phyloP scores from a whole-genome alignment of 2,329 filamentous ascomycete species.

The Lizonia empirigonia region DNA sequence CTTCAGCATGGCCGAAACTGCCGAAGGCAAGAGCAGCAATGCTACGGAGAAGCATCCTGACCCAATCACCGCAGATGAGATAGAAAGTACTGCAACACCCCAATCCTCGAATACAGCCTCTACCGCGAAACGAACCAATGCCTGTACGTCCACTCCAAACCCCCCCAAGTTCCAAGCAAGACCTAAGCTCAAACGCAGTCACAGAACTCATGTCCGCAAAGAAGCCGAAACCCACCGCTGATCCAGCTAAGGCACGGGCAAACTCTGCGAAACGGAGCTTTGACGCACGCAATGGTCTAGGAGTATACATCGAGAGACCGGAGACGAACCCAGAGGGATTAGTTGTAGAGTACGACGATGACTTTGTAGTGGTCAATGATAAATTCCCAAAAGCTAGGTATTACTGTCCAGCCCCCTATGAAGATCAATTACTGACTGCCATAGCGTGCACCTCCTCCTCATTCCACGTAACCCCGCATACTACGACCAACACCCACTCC shows the following conservation, averaged over 20 bases:
- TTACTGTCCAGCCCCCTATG: neutral
- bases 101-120: neutral
- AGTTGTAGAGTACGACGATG: slow-evolving; percentile 69
- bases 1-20: neutral
- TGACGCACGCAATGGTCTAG: slow-evolving; percentile 65
- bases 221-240: slow-evolving; percentile 38
- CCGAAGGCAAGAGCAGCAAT: slow-evolving; percentile 1
- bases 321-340: slow-evolving; percentile 62
- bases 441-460: slow-evolving; percentile 83
- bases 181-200: slow-evolving; percentile 46
- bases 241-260: slow-evolving; percentile 8
- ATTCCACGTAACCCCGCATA: slow-evolving; percentile 72
- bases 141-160: slow-evolving; percentile 36
- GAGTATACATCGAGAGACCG: slow-evolving; percentile 69
- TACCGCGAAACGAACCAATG: slow-evolving; percentile 43
- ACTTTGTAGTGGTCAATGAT: slow-evolving; percentile 80
- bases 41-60: slow-evolving; percentile 4
- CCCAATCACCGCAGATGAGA: slow-evolving; percentile 5
- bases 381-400: slow-evolving; percentile 74
- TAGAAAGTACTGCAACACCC: slow-evolving; percentile 1
- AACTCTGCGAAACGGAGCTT: slow-evolving; percentile 18
- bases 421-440: neutral
- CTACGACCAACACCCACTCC: slow-evolving; percentile 72
- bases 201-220: slow-evolving; percentile 55
- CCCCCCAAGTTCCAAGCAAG: neutral